Percentiles rank a stretch among this genome's conserved stretches.
Conservation (phyloP, 2,329 filamentous ascomycete genomes). For the Penicillium decumbens region DNA sequence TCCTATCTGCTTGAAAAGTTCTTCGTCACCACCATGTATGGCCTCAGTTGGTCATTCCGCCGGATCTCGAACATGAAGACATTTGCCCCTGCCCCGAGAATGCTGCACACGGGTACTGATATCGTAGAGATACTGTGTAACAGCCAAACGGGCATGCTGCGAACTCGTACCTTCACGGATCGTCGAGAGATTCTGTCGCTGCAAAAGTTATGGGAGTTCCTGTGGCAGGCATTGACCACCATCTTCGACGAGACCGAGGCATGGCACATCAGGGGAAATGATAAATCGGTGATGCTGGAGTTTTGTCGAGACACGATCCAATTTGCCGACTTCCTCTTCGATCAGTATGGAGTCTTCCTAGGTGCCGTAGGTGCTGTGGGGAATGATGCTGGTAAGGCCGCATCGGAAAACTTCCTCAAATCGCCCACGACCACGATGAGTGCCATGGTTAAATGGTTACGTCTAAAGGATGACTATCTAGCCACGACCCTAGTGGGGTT, state of each 20-base stretch:
- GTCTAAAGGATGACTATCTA: conserved; percentile 81
- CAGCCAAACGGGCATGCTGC: conserved; percentile 58
- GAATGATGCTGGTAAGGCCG: conserved; percentile 32
- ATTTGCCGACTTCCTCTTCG: conserved; percentile 78
- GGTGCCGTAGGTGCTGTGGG: conserved; percentile 57
- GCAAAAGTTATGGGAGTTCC: conserved; percentile 73
- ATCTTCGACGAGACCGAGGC: conserved; percentile 77
- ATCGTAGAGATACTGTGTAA: conserved; percentile 62
- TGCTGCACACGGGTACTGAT: conserved; percentile 59
- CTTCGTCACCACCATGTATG: conserved; percentile 54
- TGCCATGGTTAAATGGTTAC: conserved; percentile 77
- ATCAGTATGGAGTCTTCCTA: conserved; percentile 77
- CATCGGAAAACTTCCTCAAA: conserved; percentile 56
- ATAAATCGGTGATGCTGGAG: conserved; percentile 76
- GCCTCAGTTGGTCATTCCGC: conserved; percentile 54
- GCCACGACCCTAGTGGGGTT: conserved; percentile 76
- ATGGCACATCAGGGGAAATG: conserved; percentile 68
- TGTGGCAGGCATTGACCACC: conserved; percentile 76
- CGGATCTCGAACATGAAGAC: conserved; percentile 53
- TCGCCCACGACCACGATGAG: conserved; percentile 62
- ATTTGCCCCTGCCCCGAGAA: conserved; percentile 56
- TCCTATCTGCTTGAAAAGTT: conserved; percentile 56
- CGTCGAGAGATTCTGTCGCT: conserved; percentile 61
- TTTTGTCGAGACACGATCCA: conserved; percentile 96
- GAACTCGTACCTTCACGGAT: conserved; percentile 53